Conservation (phyloP, 352 stramenopile species). For the Aphanomyces invadans region DNA sequence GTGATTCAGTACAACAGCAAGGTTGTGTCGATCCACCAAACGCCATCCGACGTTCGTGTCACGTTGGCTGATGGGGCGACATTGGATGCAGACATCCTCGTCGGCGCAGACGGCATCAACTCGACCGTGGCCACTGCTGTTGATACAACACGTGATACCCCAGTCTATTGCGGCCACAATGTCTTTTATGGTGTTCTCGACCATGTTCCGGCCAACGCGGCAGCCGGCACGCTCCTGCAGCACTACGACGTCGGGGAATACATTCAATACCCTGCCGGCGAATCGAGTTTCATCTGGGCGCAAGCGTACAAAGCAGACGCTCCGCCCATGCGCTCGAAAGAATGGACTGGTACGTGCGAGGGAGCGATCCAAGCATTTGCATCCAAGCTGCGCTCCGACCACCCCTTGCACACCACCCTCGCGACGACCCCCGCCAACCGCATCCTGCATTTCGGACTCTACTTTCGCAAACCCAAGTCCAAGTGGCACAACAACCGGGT, state of each 20-base stretch:
- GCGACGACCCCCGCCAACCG: neutral
- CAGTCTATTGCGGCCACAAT: conserved; percentile 1
- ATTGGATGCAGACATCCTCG: neutral
- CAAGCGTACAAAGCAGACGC: neutral
- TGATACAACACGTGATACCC: neutral
- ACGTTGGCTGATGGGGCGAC: neutral
- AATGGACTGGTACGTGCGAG: neutral
- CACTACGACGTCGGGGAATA: neutral
- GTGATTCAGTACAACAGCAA: conserved; percentile 2
- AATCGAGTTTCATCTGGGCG: neutral
- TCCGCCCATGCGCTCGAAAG: neutral
- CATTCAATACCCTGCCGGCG: neutral
- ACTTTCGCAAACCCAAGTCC: neutral
- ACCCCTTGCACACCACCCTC: neutral
- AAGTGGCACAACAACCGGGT: neutral
- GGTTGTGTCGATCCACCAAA: neutral
- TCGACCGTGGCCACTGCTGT: neutral
- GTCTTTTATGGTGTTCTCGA: neutral
- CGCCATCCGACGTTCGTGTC: neutral
- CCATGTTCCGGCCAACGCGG: neutral
- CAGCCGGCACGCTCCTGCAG: neutral
- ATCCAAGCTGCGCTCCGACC: neutral
- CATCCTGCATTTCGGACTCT: neutral
- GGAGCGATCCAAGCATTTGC: neutral
- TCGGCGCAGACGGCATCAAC: neutral